A percentile compares a stretch with the other conserved stretches of the same genome.
Evolutionary conservation across 805 yeast species (phyloP).

Genomic region (Starmera dryadoides): DNA sequence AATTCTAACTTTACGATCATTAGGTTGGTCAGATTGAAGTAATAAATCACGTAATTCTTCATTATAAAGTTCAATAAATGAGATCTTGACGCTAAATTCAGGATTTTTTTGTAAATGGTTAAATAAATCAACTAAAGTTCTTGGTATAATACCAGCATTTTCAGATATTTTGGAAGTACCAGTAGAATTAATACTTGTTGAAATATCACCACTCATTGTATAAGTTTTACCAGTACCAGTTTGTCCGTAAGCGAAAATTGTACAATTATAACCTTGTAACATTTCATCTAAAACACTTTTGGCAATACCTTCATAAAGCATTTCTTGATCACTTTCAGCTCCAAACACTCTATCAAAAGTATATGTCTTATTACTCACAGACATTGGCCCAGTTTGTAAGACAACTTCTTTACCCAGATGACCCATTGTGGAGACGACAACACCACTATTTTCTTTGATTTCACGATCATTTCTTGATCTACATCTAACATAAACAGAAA

Average conservation of each 20-base stretch:
- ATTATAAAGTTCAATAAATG: slow-evolving; percentile 76
- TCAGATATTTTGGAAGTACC: slow-evolving; percentile 26
- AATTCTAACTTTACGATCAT: slow-evolving; percentile 41
- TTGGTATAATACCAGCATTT: slow-evolving; percentile 58
- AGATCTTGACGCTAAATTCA: slow-evolving; percentile 60
- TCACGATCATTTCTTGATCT: slow-evolving; percentile 50
- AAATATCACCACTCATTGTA: slow-evolving; percentile 64
- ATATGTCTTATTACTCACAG: slow-evolving; percentile 41
- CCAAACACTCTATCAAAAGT: slow-evolving; percentile 76
- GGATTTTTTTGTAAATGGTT: slow-evolving; percentile 31
- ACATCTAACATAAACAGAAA: slow-evolving; percentile 51
- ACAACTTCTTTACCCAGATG: slow-evolving; percentile 38
- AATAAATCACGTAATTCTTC: slow-evolving; percentile 72
- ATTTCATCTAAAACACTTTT: slow-evolving; percentile 52
- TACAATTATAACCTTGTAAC: slow-evolving; percentile 66
- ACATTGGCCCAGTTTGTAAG: slow-evolving; percentile 32
- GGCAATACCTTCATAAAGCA: slow-evolving; percentile 60
- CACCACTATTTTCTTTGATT: slow-evolving; percentile 45
- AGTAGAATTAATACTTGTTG: slow-evolving; percentile 27
- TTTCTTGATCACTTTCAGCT: slow-evolving; percentile 67
- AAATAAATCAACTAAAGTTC: slow-evolving; percentile 52
- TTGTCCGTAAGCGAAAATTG: slow-evolving; percentile 82
- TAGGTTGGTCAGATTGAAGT: slow-evolving; percentile 21
- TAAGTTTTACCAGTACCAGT: slow-evolving; percentile 84
- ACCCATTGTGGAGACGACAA: slow-evolving; percentile 44